A percentile compares a stretch with the other conserved stretches of the same genome.
Evolutionary conservation across 495 filamentous ascomycete genomes (phyloP).

Genomic region (Neurospora tetrasperma): DNA sequence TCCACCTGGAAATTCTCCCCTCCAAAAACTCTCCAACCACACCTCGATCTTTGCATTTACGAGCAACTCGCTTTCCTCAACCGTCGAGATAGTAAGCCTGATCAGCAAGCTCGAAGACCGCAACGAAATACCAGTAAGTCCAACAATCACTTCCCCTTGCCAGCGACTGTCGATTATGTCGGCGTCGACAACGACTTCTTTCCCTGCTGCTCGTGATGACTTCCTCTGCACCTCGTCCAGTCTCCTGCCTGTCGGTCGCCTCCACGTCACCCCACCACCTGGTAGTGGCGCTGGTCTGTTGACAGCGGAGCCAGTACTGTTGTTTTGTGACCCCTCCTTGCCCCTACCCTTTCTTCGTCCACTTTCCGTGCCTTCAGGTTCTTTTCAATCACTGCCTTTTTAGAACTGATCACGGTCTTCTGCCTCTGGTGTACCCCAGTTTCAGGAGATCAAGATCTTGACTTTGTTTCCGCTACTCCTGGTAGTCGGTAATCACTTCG

Average conservation of each 20-base stretch:
- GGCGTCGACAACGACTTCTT: neutral
- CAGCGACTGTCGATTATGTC: neutral
- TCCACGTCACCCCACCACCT: neutral
- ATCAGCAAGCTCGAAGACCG: neutral
- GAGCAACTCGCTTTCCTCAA: neutral
- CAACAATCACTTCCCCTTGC: neutral
- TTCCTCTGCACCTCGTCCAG: neutral
- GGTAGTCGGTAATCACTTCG: neutral
- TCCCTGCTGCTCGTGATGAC: neutral
- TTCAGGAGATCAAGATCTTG: neutral
- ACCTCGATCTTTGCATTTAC: neutral
- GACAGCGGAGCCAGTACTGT: neutral
- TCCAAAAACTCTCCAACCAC: neutral
- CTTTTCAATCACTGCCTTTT: neutral
- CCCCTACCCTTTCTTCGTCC: neutral
- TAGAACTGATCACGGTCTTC: neutral
- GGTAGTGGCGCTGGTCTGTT: neutral
- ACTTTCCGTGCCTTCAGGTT: neutral
- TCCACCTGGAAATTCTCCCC: neutral
- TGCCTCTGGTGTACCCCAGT: neutral
- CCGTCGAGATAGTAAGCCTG: neutral
- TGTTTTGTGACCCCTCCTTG: neutral
- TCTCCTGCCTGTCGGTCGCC: neutral
- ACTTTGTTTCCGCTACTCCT: neutral
- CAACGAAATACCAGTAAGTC: neutral